Evolutionary conservation across 768 basidiomycete genomes (phyloP), one percentile per base, ranked within the genome.

Genomic region (Rhizopogon rudus): DNA sequence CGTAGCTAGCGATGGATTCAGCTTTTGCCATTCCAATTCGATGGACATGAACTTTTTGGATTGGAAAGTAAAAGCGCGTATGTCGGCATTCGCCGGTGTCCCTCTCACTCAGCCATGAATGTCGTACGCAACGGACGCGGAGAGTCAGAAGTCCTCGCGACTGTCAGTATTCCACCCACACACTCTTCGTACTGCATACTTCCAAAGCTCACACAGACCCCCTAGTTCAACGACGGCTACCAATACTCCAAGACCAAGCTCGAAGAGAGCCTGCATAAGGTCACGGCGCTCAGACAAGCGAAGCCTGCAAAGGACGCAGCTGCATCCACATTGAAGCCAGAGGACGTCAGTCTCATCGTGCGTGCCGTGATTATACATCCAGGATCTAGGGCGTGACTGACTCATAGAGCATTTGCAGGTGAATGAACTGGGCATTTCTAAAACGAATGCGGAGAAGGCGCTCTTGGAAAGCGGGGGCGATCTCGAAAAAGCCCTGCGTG

Each of bases 21-120:
- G 83, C 61, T 86, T 84, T 61, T 75, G 72, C 95, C 96, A 99
- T 75, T 96, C 91, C 53, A 99, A 75, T 75, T 98, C 96, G 72
- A 99, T 83, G 16, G 94, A 96, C 95, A 97, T 97, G 51, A 51
- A 7, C n/a, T 28, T 28, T 25, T n/a, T n/a, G 28, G 42, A 28
- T 17, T 33, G 28, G 20, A 16, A 6, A 29, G n/a, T 25, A 41
- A 40, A 41, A 50, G 31, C 31, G 16, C 1, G 40, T 25, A 25
- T 25, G 29, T 33, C 51, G 51, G 31, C 40, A 50, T 52, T 25
- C 14, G 53, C 40, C 52, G 31, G 37, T 35, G 14, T 13, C 17
- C 28, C 42, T 43, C 17, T 31, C 3, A n/a, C 29, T 6, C 39
- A 37, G 44, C 43, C 17, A 55, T 39, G 42, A 49, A 31, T 28